A percentile compares a stretch with the other conserved stretches of the same genome.
Conservation (phyloP, 164 flowering plant species). For the Stephania yunnanensis region DNA sequence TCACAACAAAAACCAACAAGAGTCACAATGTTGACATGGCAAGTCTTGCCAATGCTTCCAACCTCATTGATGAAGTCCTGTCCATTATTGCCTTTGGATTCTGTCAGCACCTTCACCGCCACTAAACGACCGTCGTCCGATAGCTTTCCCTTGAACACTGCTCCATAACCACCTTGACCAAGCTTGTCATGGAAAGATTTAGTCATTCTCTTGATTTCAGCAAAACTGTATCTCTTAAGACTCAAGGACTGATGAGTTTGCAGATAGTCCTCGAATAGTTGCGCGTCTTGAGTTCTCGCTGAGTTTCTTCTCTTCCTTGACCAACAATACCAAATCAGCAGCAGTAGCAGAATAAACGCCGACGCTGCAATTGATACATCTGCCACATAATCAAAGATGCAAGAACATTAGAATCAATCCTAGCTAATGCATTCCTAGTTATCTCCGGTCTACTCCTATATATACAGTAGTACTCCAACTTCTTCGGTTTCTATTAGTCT, state of each 20-base stretch:
- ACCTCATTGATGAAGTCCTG: constrained; percentile 9
- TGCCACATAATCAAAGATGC: neutral
- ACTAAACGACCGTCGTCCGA: neutral
- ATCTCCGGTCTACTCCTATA: too few species aligned
- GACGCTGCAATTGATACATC: neutral
- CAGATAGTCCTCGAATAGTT: neutral
- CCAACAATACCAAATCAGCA: neutral
- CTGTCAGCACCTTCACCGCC: constrained; percentile 3
- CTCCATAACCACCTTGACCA: constrained; percentile 13
- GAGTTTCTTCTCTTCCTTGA: neutral
- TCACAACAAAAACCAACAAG: constrained; percentile 3
- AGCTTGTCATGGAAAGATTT: constrained; percentile 10
- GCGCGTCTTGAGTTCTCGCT: neutral
- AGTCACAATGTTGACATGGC: constrained; percentile 6
- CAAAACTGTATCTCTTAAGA: constrained; percentile 15
- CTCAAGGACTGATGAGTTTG: constrained; percentile 1
- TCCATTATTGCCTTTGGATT: constrained; percentile 3
- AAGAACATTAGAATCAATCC: neutral
- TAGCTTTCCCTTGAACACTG: constrained; percentile 15
- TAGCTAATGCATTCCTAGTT: too few species aligned
- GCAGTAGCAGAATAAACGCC: neutral
- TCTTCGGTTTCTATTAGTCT: neutral
- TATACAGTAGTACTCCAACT: neutral
- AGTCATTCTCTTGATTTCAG: constrained; percentile 18
- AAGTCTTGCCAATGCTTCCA: constrained; percentile 8